Evolutionary conservation across 2,329 filamentous ascomycete species (phyloP).

Genomic region (Colletotrichum liriopes): DNA sequence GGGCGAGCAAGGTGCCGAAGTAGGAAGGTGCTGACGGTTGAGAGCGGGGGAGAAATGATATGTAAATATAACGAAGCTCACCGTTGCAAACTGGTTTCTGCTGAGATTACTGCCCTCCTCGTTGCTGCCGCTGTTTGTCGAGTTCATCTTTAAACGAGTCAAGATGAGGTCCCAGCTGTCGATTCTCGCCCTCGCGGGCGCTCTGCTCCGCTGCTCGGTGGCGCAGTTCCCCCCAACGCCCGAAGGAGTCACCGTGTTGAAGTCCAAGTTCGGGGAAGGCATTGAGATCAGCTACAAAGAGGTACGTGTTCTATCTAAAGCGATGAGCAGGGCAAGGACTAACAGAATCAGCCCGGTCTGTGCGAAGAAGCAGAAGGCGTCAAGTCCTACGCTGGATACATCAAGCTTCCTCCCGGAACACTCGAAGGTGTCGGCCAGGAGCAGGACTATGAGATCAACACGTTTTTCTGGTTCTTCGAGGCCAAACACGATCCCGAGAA

Average conservation of each 20-base stretch:
- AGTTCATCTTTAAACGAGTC: neutral
- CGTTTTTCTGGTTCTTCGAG: slow-evolving; percentile 59
- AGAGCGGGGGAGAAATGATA: neutral
- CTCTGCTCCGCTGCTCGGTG: slow-evolving; percentile 49
- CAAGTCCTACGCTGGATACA: slow-evolving; percentile 75
- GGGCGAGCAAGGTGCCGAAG: slow-evolving; percentile 12
- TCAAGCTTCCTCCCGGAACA: slow-evolving; percentile 63
- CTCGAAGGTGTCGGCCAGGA: slow-evolving; percentile 55
- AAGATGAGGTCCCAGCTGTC: slow-evolving; percentile 9
- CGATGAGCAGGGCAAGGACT: neutral
- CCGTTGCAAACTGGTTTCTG: too few relatives aligned
- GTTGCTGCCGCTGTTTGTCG: too few relatives aligned
- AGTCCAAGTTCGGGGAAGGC: slow-evolving; percentile 70
- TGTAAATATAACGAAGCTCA: neutral
- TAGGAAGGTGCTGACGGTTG: slow-evolving; percentile 26
- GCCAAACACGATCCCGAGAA: slow-evolving; percentile 47
- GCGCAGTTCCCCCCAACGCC: slow-evolving; percentile 47
- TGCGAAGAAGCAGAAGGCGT: slow-evolving; percentile 68
- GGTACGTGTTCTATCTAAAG: slow-evolving; percentile 47
- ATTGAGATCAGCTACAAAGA: slow-evolving; percentile 74
- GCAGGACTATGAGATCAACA: slow-evolving; percentile 60
- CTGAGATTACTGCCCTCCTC: too few relatives aligned
- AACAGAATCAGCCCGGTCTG: slow-evolving; percentile 63
- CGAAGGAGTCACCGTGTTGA: slow-evolving; percentile 60
- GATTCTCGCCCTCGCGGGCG: slow-evolving; percentile 10